Conservation (phyloP, 805 yeast genomes). For the Candida pseudofarinosa region DNA sequence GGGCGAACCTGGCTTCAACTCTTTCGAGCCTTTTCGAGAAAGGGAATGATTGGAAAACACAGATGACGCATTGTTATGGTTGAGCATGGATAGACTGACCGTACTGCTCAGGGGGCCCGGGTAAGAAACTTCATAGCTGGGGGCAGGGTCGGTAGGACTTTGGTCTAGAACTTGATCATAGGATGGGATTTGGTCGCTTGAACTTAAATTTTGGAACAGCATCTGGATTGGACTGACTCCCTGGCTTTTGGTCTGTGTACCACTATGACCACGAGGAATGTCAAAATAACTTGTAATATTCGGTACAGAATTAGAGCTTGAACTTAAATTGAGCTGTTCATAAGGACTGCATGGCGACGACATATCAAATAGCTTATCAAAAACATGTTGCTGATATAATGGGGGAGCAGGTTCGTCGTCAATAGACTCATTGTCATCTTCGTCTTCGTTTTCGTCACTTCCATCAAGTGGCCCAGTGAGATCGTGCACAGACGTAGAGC, state of each 20-base stretch:
- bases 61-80: neutral
- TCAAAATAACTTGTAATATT: slow-evolving; percentile 31
- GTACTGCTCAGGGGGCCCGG: neutral
- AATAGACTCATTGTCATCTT: slow-evolving; percentile 20
- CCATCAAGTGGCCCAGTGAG: slow-evolving; percentile 7
- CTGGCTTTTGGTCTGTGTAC: neutral
- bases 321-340: slow-evolving; percentile 29
- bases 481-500: neutral
- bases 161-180: slow-evolving; percentile 38
- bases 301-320: slow-evolving; percentile 8
- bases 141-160: slow-evolving; percentile 22
- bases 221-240: slow-evolving; percentile 15
- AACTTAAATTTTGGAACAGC: slow-evolving; percentile 17
- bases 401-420: slow-evolving; percentile 40
- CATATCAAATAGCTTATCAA: slow-evolving; percentile 36
- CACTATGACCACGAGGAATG: slow-evolving; percentile 13
- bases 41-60: neutral
- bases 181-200: slow-evolving; percentile 25
- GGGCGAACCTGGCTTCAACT: neutral
- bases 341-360: slow-evolving; percentile 30
- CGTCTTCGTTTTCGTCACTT: slow-evolving; percentile 12
- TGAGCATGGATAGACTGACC: neutral
- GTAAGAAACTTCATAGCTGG: slow-evolving; percentile 9
- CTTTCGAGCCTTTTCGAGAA: neutral
- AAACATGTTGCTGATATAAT: slow-evolving; percentile 34